Evolutionary conservation across 208 protist species (phyloP).

Genomic region (Leishmania amazonensis): DNA sequence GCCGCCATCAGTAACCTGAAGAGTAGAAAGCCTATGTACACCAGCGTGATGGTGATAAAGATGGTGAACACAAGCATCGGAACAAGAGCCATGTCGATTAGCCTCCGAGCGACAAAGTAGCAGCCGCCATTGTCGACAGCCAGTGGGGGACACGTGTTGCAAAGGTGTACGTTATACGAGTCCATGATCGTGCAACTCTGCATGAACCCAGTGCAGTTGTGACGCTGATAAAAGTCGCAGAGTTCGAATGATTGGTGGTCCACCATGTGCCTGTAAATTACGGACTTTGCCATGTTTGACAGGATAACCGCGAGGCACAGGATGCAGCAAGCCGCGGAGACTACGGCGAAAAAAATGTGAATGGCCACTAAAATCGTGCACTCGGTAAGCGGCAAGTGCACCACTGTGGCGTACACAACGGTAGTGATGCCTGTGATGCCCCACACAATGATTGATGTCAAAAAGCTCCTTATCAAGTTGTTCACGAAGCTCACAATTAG

Average conservation of each 20-base stretch:
- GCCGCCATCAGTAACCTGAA: slow-evolving; percentile 8
- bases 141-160: background rate
- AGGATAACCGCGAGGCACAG: slow-evolving; percentile 6
- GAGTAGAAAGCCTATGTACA: slow-evolving; percentile 9
- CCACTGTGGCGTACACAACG: slow-evolving; percentile 28
- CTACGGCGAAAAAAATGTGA: slow-evolving; percentile 1
- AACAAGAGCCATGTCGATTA: background rate
- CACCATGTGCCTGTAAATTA: background rate
- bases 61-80: slow-evolving; percentile 21
- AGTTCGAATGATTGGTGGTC: background rate
- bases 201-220: slow-evolving; percentile 8
- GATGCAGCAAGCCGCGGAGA: slow-evolving; percentile 24
- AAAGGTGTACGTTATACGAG: background rate
- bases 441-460: slow-evolving; percentile 9
- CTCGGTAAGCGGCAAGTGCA: slow-evolving; percentile 42
- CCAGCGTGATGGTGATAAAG: slow-evolving; percentile 6
- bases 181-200: background rate
- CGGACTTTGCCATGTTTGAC: background rate
- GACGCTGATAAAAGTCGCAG: slow-evolving; percentile 1
- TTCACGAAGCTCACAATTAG: slow-evolving; percentile 1
- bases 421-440: background rate
- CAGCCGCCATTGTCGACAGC: background rate
- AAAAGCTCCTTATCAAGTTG: background rate
- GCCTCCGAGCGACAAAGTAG: slow-evolving; percentile 1
- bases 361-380: slow-evolving; percentile 3